Conservation (phyloP, 495 filamentous ascomycete genomes). For the Penicillium arizonense region DNA sequence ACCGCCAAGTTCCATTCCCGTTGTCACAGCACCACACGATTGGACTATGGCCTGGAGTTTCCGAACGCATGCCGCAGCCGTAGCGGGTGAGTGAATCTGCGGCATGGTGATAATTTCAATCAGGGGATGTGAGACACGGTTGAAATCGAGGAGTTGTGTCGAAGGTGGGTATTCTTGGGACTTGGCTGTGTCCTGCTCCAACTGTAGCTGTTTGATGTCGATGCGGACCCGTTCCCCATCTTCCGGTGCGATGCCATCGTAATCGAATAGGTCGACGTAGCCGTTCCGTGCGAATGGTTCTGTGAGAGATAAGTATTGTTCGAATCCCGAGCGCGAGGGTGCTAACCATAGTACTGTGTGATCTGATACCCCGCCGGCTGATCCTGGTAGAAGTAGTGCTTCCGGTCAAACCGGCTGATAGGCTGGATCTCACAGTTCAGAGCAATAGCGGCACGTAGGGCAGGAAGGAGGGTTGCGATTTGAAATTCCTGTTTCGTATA, state of each 20-base stretch:
- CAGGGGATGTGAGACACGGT: slow-evolving; percentile 85
- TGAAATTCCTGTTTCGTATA: slow-evolving; percentile 61
- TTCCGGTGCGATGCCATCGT: slow-evolving; percentile 78
- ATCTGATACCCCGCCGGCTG: slow-evolving; percentile 96
- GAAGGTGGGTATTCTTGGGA: slow-evolving; percentile 73
- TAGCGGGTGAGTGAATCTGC: slow-evolving; percentile 77
- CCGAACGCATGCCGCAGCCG: slow-evolving; percentile 80
- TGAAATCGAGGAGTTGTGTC: slow-evolving; percentile 86
- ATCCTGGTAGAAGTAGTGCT: slow-evolving; percentile 99
- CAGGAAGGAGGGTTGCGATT: slow-evolving; percentile 77
- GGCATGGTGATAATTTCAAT: slow-evolving; percentile 95
- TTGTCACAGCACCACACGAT: slow-evolving; percentile 74
- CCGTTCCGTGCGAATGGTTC: slow-evolving; percentile 84
- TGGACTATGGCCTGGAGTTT: slow-evolving; percentile 87
- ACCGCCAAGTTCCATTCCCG: slow-evolving; percentile 91
- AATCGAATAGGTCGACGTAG: slow-evolving; percentile 60
- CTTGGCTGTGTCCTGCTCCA: slow-evolving; percentile 98
- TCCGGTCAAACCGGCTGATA: slow-evolving; percentile 83
- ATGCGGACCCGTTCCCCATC: slow-evolving; percentile 65
- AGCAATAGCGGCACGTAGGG: slow-evolving; percentile 82
- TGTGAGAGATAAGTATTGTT: slow-evolving; percentile 17
- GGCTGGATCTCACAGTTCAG: slow-evolving; percentile 75
- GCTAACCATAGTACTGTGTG: slow-evolving; percentile 82
- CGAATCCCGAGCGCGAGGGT: background rate
- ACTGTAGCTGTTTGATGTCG: slow-evolving; percentile 88